phyloP scores from a whole-genome alignment of 2,329 filamentous ascomycete genomes.

The Apiospora phragmitis region DNA sequence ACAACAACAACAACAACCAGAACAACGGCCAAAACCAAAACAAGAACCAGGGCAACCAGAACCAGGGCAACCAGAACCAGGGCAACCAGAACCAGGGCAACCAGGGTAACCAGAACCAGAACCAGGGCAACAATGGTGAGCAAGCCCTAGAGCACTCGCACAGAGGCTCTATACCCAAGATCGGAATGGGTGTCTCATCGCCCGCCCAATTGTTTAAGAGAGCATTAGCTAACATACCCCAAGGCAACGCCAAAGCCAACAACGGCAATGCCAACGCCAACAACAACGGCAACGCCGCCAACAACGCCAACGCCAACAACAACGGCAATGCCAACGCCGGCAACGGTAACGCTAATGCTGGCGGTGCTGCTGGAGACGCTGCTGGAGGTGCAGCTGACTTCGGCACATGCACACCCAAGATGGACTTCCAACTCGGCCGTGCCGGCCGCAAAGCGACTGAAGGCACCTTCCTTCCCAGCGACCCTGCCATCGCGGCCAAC shows the following conservation, averaged over 20 bases:
- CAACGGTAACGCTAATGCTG: not conserved
- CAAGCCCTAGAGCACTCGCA: not conserved
- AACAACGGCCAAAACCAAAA: not conserved
- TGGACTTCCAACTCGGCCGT: conserved; percentile 58
- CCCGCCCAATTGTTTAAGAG: not conserved
- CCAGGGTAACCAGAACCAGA: not conserved
- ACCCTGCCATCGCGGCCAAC: conserved; percentile 53
- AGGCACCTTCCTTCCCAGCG: conserved; percentile 60
- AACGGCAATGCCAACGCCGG: not conserved
- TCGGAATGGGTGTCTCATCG: too few species aligned
- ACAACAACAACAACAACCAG: conserved; percentile 10
- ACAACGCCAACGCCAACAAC: not conserved
- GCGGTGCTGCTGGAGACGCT: not conserved
- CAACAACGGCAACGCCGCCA: not conserved
- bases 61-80: not conserved
- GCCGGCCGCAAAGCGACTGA: conserved; percentile 49
- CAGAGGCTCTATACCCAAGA: too few species aligned
- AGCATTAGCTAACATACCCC: not conserved
- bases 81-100: not conserved
- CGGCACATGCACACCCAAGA: conserved; percentile 47
- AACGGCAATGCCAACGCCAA: not conserved
- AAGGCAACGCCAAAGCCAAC: not conserved
- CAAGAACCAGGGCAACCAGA: conserved; percentile 13
- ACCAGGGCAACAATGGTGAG: not conserved
- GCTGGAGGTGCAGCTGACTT: conserved; percentile 43